Evolutionary conservation across 1,284 basidiomycete genomes (phyloP).

Genomic region (Chondrostereum purpureum): DNA sequence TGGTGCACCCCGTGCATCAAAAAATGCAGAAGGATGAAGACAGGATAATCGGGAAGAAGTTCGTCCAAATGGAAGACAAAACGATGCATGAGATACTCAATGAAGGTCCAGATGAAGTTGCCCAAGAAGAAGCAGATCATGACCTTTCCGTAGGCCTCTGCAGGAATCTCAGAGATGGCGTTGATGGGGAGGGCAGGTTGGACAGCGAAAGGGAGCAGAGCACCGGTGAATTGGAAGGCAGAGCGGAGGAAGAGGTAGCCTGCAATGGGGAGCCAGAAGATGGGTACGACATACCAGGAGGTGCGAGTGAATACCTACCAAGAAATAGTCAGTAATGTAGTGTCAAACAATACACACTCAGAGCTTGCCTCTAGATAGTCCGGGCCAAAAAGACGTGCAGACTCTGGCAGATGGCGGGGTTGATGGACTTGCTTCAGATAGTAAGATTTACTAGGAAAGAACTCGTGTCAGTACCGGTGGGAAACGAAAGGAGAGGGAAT

Average conservation of each 20-base stretch:
- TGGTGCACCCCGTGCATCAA: conserved; percentile 95
- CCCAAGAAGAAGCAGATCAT: conserved; percentile 71
- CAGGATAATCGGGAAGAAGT: conserved; percentile 79
- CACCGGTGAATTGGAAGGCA: conserved; percentile 71
- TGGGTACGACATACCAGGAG: conserved; percentile 91
- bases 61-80: conserved; percentile 98
- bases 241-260: conserved; percentile 78
- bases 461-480: too few species aligned
- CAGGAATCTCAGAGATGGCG: conserved; percentile 38
- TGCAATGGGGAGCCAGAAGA: conserved; percentile 89
- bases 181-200: conserved; percentile 51
- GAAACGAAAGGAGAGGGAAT: too few species aligned
- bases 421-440: conserved; percentile 97
- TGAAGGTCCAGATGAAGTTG: conserved; percentile 88
- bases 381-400: conserved; percentile 85
- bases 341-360: conserved; percentile 1
- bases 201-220: conserved; percentile 49
- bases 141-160: conserved; percentile 42
- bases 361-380: conserved; percentile 69
- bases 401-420: conserved; percentile 83
- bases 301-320: conserved; percentile 77
- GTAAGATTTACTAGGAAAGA: conserved; percentile 77
- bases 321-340: too few species aligned
- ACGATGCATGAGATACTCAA: conserved; percentile 95
- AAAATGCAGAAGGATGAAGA: conserved; percentile 87